These are phyloP conservation scores for Mycena vulgaris DNA, from an alignment of 768 basidiomycete species.

Conservation along the genomic window DNA sequence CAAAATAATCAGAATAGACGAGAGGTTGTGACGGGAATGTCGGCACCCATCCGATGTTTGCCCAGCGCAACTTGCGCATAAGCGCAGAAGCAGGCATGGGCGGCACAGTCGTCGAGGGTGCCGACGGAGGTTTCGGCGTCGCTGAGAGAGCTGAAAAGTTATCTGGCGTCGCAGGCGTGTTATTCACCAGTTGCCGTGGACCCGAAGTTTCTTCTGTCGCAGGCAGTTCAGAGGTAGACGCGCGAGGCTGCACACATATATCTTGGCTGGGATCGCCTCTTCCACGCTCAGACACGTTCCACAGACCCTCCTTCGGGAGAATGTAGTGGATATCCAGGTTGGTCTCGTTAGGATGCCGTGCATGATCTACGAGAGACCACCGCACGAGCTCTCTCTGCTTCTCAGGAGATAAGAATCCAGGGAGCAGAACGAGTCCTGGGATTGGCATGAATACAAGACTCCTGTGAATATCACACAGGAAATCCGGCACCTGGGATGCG, in stretches of 20 bases:
- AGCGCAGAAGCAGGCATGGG: constrained; percentile 69
- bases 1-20: not conserved
- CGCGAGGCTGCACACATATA: constrained; percentile 62
- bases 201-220: constrained; percentile 55
- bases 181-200: constrained; percentile 79
- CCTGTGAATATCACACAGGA: not conserved
- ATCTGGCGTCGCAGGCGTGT: constrained; percentile 73
- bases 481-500: constrained; percentile 67
- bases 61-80: constrained; percentile 89
- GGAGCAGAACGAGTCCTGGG: constrained; percentile 88
- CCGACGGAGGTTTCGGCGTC: constrained; percentile 71
- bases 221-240: constrained; percentile 44
- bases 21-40: not conserved
- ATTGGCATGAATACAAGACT: constrained; percentile 30
- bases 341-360: constrained; percentile 86
- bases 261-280: constrained; percentile 50
- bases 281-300: constrained; percentile 71
- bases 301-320: constrained; percentile 83
- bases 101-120: constrained; percentile 74
- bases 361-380: constrained; percentile 85
- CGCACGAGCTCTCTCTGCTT: constrained; percentile 79
- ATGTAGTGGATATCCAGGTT: constrained; percentile 91
- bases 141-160: constrained; percentile 68
- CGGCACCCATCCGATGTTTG: constrained; percentile 87
- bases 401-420: constrained; percentile 73